Conservation (phyloP, 345 rosid genomes). For the Nephelium lappaceum region DNA sequence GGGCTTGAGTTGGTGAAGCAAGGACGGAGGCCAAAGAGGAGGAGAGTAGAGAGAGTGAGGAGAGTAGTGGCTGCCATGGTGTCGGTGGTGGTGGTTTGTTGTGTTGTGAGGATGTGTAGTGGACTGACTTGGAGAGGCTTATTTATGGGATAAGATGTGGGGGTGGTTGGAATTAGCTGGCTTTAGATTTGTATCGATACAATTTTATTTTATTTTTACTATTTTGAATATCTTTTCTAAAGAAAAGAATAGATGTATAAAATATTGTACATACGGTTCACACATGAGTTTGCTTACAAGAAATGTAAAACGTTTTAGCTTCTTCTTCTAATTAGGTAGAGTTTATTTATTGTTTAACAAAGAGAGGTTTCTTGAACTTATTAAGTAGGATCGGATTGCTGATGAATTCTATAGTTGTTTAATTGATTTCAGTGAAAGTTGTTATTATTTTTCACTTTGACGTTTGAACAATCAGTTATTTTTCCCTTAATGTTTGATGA, state of each 20-base stretch:
- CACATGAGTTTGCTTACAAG: neutral
- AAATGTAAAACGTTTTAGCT: neutral
- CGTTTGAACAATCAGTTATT: no score
- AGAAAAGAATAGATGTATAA: neutral
- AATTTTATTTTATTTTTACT: neutral
- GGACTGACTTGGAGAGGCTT: slow-evolving; percentile 23
- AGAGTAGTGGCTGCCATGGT: slow-evolving; percentile 47
- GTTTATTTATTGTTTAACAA: neutral
- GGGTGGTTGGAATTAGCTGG: slow-evolving; percentile 56
- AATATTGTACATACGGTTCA: neutral
- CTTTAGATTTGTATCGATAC: slow-evolving; percentile 15
- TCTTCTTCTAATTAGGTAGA: neutral
- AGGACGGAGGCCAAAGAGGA: slow-evolving; percentile 38
- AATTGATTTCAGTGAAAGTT: no score
- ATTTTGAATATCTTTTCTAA: neutral
- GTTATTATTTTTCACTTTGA: no score
- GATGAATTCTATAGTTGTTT: no score
- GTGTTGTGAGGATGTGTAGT: slow-evolving; percentile 12
- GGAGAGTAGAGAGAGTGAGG: slow-evolving; percentile 24
- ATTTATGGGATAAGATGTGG: slow-evolving; percentile 32
- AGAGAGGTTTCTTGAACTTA: neutral
- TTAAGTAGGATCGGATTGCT: no score
- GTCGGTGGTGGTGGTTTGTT: slow-evolving; percentile 4
- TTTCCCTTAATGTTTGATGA: no score
- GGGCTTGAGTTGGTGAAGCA: slow-evolving; percentile 29